Conservation (phyloP, 768 basidiomycete genomes). For the Leucocoprinus leucothites region DNA sequence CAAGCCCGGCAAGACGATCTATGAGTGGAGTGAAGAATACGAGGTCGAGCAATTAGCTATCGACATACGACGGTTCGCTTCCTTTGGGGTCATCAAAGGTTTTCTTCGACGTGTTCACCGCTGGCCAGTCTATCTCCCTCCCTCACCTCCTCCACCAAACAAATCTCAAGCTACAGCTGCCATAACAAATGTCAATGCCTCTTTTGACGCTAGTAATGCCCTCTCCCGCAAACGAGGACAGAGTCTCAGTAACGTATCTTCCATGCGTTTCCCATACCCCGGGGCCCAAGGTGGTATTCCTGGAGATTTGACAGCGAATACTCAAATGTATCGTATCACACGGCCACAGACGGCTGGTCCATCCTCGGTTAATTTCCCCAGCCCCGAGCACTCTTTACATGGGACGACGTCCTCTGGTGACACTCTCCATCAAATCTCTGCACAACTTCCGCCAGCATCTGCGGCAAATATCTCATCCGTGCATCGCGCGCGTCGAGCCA, state of each 20-base stretch:
- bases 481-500: constrained; percentile 47
- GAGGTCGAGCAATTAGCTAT: constrained; percentile 71
- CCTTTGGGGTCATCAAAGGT: constrained; percentile 98
- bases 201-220: constrained; percentile 4
- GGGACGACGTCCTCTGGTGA: not conserved
- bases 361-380: constrained; percentile 7
- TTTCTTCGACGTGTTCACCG: constrained; percentile 91
- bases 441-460: constrained; percentile 14
- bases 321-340: constrained; percentile 10
- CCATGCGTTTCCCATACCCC: constrained; percentile 22
- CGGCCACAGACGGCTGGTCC: constrained; percentile 17
- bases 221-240: constrained; percentile 36
- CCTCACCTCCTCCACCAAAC: constrained; percentile 27
- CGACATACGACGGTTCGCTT: constrained; percentile 91
- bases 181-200: constrained; percentile 14
- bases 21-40: constrained; percentile 84
- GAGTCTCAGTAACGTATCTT: constrained; percentile 30
- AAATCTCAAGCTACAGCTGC: constrained; percentile 17
- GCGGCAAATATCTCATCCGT: constrained; percentile 28
- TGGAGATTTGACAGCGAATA: constrained; percentile 6
- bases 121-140: constrained; percentile 74
- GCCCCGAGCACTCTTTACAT: not conserved
- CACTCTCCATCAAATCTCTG: not conserved
- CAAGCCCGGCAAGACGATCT: constrained; percentile 77
- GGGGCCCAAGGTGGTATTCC: constrained; percentile 19